Conservation (phyloP, 331 rosid genomes). For the Acacia pycnantha region DNA sequence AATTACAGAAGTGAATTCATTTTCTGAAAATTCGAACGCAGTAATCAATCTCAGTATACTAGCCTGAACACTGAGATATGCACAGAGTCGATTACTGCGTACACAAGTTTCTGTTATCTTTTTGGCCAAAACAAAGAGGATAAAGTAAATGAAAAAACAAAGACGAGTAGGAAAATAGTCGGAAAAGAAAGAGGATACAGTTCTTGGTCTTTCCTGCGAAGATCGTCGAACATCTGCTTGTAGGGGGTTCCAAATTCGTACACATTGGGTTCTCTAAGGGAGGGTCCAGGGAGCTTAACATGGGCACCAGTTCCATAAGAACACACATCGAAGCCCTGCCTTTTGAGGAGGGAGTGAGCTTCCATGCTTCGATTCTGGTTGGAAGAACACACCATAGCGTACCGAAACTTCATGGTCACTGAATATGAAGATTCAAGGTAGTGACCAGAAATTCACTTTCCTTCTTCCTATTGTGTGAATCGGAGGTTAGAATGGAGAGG, state of each 20-base stretch:
- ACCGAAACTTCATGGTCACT: slow-evolving; percentile 56
- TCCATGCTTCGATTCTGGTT: slow-evolving; percentile 98
- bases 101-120: not conserved
- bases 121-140: not conserved
- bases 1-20: not conserved
- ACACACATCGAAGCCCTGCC: slow-evolving; percentile 82
- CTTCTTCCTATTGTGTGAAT: not conserved
- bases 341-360: slow-evolving; percentile 81
- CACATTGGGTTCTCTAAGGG: slow-evolving; percentile 92
- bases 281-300: slow-evolving; percentile 97
- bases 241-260: slow-evolving; percentile 96
- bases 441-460: not conserved
- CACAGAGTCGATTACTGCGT: no score
- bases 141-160: not conserved
- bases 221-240: slow-evolving; percentile 85
- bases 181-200: slow-evolving; percentile 57
- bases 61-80: not conserved
- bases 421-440: not conserved
- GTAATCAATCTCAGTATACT: not conserved
- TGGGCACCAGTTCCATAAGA: slow-evolving; percentile 92
- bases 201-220: slow-evolving; percentile 87
- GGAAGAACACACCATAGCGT: slow-evolving; percentile 94
- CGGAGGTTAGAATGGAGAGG: not conserved
- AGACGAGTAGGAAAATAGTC: not conserved
- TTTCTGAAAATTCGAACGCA: not conserved